These are phyloP conservation scores for Phycomyces blakesleeanus DNA, from an alignment of 192 early-diverging fungal species.

Conservation along the genomic window DNA sequence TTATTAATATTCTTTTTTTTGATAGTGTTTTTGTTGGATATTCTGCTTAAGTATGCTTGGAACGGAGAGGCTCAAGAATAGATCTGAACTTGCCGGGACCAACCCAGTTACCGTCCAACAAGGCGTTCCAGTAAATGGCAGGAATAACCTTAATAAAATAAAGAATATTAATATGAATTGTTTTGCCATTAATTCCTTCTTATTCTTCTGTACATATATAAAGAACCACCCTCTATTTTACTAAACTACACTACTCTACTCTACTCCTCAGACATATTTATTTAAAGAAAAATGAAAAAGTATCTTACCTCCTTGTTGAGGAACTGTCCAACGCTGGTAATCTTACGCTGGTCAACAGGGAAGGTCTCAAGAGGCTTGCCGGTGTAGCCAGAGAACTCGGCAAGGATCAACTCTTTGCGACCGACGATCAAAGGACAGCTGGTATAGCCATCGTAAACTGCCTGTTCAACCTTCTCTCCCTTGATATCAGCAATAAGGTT, in stretches of 20 bases:
- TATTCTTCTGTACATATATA: too few relatives aligned
- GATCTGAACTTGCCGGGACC: conserved; percentile 65
- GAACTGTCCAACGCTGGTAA: conserved; percentile 62
- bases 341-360: conserved; percentile 75
- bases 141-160: conserved; percentile 76
- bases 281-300: too few relatives aligned
- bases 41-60: conserved; percentile 11
- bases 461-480: conserved; percentile 43
- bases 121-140: conserved; percentile 74
- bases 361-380: conserved; percentile 75
- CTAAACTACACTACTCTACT: too few relatives aligned
- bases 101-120: conserved; percentile 76
- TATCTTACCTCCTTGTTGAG: conserved; percentile 65
- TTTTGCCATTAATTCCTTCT: too few relatives aligned
- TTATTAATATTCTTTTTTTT: too few relatives aligned
- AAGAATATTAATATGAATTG: too few relatives aligned
- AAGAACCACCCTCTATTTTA: too few relatives aligned
- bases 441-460: conserved; percentile 80
- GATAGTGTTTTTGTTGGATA: too few relatives aligned
- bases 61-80: conserved; percentile 37
- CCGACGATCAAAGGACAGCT: conserved; percentile 81
- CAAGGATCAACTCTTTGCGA: conserved; percentile 75
- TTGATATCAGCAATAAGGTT: conserved; percentile 66
- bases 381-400: conserved; percentile 82
- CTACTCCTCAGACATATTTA: too few relatives aligned